phyloP scores from a whole-genome alignment of 1,284 basidiomycete genomes.

The Sphagnurus paluster region DNA sequence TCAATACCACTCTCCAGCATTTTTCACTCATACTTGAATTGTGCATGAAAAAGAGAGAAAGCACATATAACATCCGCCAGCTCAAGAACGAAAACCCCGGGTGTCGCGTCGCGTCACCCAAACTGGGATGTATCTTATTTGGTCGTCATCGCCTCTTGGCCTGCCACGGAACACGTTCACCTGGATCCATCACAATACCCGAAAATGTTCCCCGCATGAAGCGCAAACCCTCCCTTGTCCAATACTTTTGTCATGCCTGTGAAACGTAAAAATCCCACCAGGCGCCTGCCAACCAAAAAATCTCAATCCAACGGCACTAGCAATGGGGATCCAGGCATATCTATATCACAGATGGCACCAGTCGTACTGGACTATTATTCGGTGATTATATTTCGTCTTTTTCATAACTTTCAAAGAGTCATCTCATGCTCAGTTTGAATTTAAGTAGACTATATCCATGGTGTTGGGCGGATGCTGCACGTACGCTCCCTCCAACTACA shows the following conservation, averaged over 20 bases:
- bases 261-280: constrained; percentile 12
- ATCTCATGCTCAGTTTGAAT: constrained; percentile 11
- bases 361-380: constrained; percentile 47
- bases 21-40: too few relatives aligned
- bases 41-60: too few relatives aligned
- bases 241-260: constrained; percentile 16
- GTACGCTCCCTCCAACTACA: constrained; percentile 45
- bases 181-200: too few relatives aligned
- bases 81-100: too few relatives aligned
- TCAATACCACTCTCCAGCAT: too few relatives aligned
- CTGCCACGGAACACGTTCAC: too few relatives aligned
- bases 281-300: not conserved
- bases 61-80: too few relatives aligned
- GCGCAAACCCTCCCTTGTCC: too few relatives aligned
- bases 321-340: constrained; percentile 20
- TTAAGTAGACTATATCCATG: constrained; percentile 49
- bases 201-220: too few relatives aligned
- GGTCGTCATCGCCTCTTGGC: too few relatives aligned
- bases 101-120: too few relatives aligned
- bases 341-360: constrained; percentile 34
- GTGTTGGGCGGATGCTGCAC: constrained; percentile 84
- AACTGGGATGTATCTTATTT: too few relatives aligned
- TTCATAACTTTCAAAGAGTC: not conserved
- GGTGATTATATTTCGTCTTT: constrained; percentile 28
- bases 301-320: not conserved